phyloP scores from a whole-genome alignment of 768 basidiomycete species.

The Xanthoconium stramineum region DNA sequence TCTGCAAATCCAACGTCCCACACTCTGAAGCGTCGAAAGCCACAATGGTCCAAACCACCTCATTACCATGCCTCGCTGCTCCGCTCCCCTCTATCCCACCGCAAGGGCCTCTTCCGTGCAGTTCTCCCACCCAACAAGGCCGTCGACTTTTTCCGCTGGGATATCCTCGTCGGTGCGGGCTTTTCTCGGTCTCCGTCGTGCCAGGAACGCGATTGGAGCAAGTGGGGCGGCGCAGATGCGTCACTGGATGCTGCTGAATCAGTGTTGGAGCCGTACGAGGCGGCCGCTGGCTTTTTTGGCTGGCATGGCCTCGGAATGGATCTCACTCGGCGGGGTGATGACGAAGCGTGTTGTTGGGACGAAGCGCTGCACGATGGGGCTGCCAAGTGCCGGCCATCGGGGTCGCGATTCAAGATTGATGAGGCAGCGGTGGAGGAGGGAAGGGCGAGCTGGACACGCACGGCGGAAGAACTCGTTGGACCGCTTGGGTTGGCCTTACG shows the following conservation, averaged over 20 bases:
- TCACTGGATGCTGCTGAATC: conserved; percentile 19
- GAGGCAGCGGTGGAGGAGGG: conserved; percentile 26
- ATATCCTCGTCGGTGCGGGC: conserved; percentile 6
- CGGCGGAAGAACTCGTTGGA: conserved; percentile 22
- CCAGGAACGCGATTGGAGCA: not conserved
- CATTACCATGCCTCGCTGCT: conserved; percentile 28
- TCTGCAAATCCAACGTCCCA: conserved; percentile 7
- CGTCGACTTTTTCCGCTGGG: conserved; percentile 28
- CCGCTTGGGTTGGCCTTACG: conserved; percentile 11
- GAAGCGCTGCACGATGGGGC: not conserved
- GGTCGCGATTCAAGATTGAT: conserved; percentile 14
- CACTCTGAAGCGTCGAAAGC: conserved; percentile 9
- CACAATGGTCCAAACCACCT: conserved; percentile 26
- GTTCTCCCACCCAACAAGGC: conserved; percentile 17
- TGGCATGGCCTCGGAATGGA: conserved; percentile 26
- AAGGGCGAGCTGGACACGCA: conserved; percentile 16
- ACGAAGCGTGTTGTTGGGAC: not conserved
- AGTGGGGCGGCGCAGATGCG: not conserved
- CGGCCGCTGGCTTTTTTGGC: conserved; percentile 28
- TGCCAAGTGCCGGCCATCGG: not conserved
- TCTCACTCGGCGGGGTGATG: not conserved
- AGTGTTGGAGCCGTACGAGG: conserved; percentile 24
- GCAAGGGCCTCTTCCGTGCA: conserved; percentile 26
- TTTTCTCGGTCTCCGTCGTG: not conserved
- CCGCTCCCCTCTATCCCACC: conserved; percentile 23